Base-by-base conservation (phyloP, 257 asterid species). In the Solanum chilense region DNA sequence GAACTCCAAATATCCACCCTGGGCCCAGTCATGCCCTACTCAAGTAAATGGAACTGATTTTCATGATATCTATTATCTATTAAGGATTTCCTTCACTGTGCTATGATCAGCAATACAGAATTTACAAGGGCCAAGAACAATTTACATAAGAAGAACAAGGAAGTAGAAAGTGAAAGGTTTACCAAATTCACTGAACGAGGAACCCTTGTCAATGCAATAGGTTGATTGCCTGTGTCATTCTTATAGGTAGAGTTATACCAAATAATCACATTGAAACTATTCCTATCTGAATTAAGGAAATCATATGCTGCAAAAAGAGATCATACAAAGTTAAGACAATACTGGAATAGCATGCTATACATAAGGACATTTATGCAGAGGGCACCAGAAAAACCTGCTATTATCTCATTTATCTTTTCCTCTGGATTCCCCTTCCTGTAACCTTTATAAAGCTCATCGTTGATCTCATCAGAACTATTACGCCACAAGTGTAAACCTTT, bases 101-200 rank as follows among this genome's bases (percentile, higher is more conserved):
- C 3, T 10, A 69, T 44, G 9, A 70, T 21, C 74, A 49, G 52
- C 21, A 33, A 86, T 23, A 80, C 69, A 18, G 49, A 47, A 45
- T 47, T 80, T 47, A 47, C 68, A 47, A 29, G 2, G 84, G 42
- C 12, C 68, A 31, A 80, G 44, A 41, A 18, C n/a, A 80, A 27
- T 4, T 73, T 47, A 69, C 70, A 71, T 71, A 73, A 44, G 82
- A 78, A 88, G 75, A 37, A 78, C 88, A 60, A 35, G 20, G 83
- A 78, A 89, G 73, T 62, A 64, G 88, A 85, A 27, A 77, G 41
- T 89, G 87, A 82, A 77, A 87, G 69, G 69, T 47, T 80, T 94
- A 97, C 99, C 99, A 97, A 89, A 92, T 97, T 97, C 85, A 97
- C 92, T 12, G 98, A 92, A 52, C 98, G 98, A 90, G 99, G 97